A percentile compares a stretch with the other conserved stretches of the same genome.
Evolutionary conservation across 176 grass and related monocot genomes (phyloP).

Genomic region (Oryza nivara): DNA sequence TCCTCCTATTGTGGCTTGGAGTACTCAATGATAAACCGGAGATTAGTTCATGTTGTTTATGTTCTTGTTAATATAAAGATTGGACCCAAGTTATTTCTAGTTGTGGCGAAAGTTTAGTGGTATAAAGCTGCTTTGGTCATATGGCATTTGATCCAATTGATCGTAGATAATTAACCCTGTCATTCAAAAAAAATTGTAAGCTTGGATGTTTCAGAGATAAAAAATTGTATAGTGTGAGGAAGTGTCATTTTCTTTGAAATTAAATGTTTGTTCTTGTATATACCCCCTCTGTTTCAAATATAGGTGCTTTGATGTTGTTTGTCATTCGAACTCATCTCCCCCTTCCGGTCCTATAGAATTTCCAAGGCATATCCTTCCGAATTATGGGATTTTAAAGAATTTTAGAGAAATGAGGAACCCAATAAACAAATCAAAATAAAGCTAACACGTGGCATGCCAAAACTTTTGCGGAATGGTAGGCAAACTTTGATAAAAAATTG

Average conservation of each 20-base stretch:
- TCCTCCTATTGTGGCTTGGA: slow-evolving; percentile 1
- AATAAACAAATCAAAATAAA: too few species aligned
- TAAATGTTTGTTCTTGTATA: neutral
- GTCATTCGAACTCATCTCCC: neutral
- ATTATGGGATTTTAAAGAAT: too few species aligned
- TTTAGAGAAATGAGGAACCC: too few species aligned
- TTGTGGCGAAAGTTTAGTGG: slow-evolving; percentile 28
- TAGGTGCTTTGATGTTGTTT: neutral
- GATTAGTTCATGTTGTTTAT: slow-evolving; percentile 34
- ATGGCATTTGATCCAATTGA: slow-evolving; percentile 30
- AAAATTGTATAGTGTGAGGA: neutral
- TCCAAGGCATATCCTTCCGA: neutral
- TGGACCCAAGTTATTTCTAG: slow-evolving; percentile 31
- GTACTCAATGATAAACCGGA: slow-evolving; percentile 26
- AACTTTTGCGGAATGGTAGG: too few species aligned
- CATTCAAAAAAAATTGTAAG: slow-evolving; percentile 1
- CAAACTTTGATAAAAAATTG: too few species aligned
- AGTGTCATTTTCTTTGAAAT: neutral
- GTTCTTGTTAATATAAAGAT: slow-evolving; percentile 39
- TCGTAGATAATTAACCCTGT: slow-evolving; percentile 10
- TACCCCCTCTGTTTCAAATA: neutral
- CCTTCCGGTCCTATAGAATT: neutral
- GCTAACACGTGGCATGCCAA: too few species aligned
- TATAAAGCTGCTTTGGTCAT: slow-evolving; percentile 22
- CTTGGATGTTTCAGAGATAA: neutral